These are phyloP conservation scores for Mesotaenium endlicherianum DNA, from an alignment of 139 green algal species.

Conservation along the genomic window DNA sequence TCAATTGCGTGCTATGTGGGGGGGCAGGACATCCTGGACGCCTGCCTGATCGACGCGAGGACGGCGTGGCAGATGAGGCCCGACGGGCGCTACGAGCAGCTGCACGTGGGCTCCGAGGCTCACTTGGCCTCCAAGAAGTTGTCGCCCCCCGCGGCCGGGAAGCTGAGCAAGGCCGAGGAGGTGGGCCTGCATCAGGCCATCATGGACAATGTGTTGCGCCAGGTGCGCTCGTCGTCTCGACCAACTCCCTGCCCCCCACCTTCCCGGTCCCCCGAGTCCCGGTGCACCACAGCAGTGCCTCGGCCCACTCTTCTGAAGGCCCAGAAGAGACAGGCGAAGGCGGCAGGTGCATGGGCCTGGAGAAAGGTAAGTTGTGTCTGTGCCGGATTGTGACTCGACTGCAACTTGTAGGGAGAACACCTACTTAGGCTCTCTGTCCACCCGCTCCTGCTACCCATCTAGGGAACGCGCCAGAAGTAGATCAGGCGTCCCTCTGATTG, in stretches of 20 bases:
- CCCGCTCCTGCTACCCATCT: neutral
- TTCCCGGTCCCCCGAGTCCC: neutral
- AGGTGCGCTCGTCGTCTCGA: neutral
- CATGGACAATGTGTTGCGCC: constrained; percentile 21
- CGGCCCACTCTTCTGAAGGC: neutral
- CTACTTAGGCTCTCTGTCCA: neutral
- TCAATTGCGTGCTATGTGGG: too few relatives aligned
- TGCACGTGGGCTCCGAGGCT: neutral
- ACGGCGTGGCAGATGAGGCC: constrained; percentile 50
- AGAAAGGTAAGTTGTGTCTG: neutral
- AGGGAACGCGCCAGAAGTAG: neutral
- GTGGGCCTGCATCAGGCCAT: constrained; percentile 21
- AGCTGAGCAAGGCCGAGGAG: constrained; percentile 4
- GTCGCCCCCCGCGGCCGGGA: neutral
- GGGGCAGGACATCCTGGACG: constrained; percentile 55
- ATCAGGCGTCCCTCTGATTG: neutral
- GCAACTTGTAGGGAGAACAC: neutral
- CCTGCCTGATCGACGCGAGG: constrained; percentile 40
- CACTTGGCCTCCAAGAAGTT: neutral
- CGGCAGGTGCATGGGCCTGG: neutral
- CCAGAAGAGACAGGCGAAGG: neutral
- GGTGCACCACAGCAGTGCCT: neutral
- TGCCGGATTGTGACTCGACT: neutral
- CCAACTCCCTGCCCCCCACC: neutral
- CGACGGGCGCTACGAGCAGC: constrained; percentile 45